Base-by-base conservation (phyloP, 352 stramenopile species). In the Globisporangium megalacanthum region DNA sequence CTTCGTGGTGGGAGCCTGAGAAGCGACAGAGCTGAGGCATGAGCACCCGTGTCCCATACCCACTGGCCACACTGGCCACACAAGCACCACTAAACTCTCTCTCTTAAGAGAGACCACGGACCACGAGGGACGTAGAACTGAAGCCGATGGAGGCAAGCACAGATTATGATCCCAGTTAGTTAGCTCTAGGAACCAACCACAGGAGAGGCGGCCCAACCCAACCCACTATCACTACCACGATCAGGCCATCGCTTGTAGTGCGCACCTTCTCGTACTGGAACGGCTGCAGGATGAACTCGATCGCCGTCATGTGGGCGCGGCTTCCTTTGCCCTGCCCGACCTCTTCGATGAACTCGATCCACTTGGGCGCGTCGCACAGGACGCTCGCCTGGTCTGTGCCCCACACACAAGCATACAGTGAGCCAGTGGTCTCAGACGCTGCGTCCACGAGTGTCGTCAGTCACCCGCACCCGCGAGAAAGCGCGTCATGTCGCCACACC, bases 231-330 rank as follows among this genome's bases (percentile, higher is more conserved):
- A 66, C 58, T 85, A 88, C 49, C 88, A n/a, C 39, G 14, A 35
- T 0, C 10, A 19, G 11, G 1, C 8, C 47, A 4, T 46, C 4
- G 41, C 13, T 8, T 46, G 0, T 13, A 17, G 3, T 13, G 10
- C 17, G 63, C 45, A 87, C 70, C 60, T 88, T 88, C 52, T 89
- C 79, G 55, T 80, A 73, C 0, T 75, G 69, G 62, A 93, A 91
- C 15, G 83, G 80, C 69, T 93, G 83, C 46, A 91, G 53, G 55
- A 93, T 88, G 63, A 93, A 93, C 55, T 89, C 80, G 54, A 93
- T 83, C 1, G 83, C 80, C 1, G 80, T 93, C 80, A 93, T 91
- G 33, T 86, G 77, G 39, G 81, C 73, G 13, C 73, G 64, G 44
- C 66, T 72, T 8, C 66, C 74, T 58, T 70, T 81, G 36, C 72